Conservation (phyloP, 1,284 basidiomycete genomes). For the Naganishia sp. region DNA sequence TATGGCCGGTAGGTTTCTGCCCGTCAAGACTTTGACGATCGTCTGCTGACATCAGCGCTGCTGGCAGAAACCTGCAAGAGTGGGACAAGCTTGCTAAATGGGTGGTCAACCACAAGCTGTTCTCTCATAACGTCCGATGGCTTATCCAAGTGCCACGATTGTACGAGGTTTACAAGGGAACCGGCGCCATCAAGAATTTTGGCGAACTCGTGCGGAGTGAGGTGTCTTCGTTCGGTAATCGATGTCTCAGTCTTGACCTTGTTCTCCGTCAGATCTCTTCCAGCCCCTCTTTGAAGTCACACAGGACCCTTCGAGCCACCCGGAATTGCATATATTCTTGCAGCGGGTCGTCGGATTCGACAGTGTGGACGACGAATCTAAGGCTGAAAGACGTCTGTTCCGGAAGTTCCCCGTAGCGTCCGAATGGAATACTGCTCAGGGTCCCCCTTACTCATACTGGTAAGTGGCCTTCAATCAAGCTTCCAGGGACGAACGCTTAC, state of each 20-base stretch:
- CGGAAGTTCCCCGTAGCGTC: constrained; percentile 94
- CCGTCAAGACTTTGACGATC: background rate
- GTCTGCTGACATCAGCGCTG: background rate
- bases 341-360: constrained; percentile 97
- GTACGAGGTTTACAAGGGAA: constrained; percentile 94
- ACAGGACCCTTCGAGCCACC: constrained; percentile 82
- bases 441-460: constrained; percentile 95
- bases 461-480: constrained; percentile 49
- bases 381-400: constrained; percentile 85
- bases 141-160: constrained; percentile 93
- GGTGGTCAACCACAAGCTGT: constrained; percentile 91
- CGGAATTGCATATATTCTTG: constrained; percentile 92
- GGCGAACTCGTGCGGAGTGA: constrained; percentile 86
- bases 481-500: background rate
- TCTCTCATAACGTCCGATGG: constrained; percentile 97
- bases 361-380: constrained; percentile 96
- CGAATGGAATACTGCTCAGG: constrained; percentile 85
- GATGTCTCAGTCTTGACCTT: constrained; percentile 2
- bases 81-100: constrained; percentile 99
- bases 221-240: constrained; percentile 48
- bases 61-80: constrained; percentile 61
- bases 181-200: constrained; percentile 80
- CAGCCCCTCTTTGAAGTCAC: constrained; percentile 95
- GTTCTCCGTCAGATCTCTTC: constrained; percentile 72
- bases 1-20: constrained; percentile 67